phyloP scores from a whole-genome alignment of 768 basidiomycete species.

The Trametes villosa region DNA sequence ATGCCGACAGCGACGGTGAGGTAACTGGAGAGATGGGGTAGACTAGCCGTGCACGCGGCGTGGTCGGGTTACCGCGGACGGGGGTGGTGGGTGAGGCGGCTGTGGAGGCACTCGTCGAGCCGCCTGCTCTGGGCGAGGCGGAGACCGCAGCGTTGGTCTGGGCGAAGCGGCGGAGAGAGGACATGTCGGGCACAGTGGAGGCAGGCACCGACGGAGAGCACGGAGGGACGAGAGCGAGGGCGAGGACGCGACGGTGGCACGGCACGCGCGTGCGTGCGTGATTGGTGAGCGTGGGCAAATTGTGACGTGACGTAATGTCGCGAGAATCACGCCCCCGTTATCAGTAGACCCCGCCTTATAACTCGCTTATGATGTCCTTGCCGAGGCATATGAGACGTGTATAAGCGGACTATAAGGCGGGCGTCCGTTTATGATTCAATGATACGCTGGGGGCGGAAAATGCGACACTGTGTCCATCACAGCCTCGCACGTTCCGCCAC shows the following conservation, averaged over 20 bases:
- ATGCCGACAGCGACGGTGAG: slow-evolving; percentile 76
- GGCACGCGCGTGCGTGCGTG: slow-evolving; percentile 20
- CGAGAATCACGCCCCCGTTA: too few relatives aligned
- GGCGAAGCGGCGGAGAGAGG: slow-evolving; percentile 30
- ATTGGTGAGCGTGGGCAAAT: background rate
- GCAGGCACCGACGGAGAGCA: background rate
- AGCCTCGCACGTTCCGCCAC: slow-evolving; percentile 13
- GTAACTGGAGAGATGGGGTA: slow-evolving; percentile 60
- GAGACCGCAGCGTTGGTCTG: slow-evolving; percentile 33
- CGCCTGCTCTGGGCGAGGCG: slow-evolving; percentile 15
- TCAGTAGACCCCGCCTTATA: too few relatives aligned
- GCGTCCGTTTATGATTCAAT: too few relatives aligned
- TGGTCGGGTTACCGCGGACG: slow-evolving; percentile 38
- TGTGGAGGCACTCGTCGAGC: slow-evolving; percentile 21
- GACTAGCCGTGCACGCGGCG: slow-evolving; percentile 47
- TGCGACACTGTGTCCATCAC: too few relatives aligned
- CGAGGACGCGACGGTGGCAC: slow-evolving; percentile 19
- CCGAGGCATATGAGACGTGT: too few relatives aligned
- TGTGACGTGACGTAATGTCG: slow-evolving; percentile 28
- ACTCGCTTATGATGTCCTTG: too few relatives aligned
- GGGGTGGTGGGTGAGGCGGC: slow-evolving; percentile 41
- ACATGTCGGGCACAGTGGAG: slow-evolving; percentile 15
- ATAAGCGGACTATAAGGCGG: too few relatives aligned
- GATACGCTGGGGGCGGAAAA: too few relatives aligned
- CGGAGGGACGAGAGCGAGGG: background rate